These are phyloP conservation scores for Starmerella asiatica DNA, from an alignment of 805 yeast species.

Conservation along the genomic window DNA sequence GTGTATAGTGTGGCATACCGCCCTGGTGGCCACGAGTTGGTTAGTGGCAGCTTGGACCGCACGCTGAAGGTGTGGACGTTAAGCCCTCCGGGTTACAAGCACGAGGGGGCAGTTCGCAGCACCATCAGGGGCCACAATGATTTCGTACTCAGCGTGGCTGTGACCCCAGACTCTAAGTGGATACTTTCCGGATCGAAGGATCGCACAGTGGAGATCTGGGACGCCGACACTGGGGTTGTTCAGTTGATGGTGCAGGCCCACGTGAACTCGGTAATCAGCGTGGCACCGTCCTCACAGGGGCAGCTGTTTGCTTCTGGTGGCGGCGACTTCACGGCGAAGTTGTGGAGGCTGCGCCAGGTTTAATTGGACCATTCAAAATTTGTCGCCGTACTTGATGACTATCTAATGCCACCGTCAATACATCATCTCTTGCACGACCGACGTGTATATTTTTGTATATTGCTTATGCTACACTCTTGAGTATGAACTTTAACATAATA, in stretches of 20 bases:
- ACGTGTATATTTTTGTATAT: no score
- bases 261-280: slow-evolving; percentile 87
- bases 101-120: slow-evolving; percentile 6
- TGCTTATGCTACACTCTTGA: no score
- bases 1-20: slow-evolving; percentile 92
- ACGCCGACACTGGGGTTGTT: slow-evolving; percentile 79
- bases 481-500: no score
- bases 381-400: no score
- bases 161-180: slow-evolving; percentile 85
- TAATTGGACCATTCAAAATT: no score
- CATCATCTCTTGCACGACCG: no score
- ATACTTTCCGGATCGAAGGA: slow-evolving; percentile 91
- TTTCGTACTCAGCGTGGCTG: slow-evolving; percentile 84
- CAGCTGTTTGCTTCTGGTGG: slow-evolving; percentile 93
- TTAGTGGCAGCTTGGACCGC: slow-evolving; percentile 88
- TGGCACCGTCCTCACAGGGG: slow-evolving; percentile 75
- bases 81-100: slow-evolving; percentile 34
- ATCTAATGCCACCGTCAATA: no score
- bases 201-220: slow-evolving; percentile 96
- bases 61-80: slow-evolving; percentile 93
- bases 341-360: slow-evolving; percentile 51
- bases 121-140: slow-evolving; percentile 94
- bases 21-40: slow-evolving; percentile 79
- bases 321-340: slow-evolving; percentile 95
- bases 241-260: slow-evolving; percentile 94